phyloP scores from a whole-genome alignment of 495 filamentous ascomycete genomes.

The Talaromyces nanjingensis region DNA sequence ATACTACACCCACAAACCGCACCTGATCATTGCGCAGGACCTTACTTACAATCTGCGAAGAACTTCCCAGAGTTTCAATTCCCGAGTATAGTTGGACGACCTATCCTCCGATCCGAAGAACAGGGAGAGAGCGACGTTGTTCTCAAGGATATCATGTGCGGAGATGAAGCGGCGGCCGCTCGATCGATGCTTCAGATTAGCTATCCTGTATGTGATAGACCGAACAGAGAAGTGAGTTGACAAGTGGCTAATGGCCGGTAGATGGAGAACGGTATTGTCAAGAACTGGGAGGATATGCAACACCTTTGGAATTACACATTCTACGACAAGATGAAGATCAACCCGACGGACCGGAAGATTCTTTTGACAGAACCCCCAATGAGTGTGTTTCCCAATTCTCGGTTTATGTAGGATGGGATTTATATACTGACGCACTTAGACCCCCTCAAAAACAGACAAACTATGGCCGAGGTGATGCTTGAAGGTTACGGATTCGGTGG shows the following conservation, averaged over 20 bases:
- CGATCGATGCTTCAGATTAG: slow-evolving; percentile 95
- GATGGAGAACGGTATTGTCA: slow-evolving; percentile 99
- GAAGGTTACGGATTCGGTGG: slow-evolving; percentile 93
- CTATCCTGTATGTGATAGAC: slow-evolving; percentile 64
- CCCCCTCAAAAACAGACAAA: slow-evolving; percentile 87
- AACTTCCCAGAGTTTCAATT: slow-evolving; percentile 99
- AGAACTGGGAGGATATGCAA: slow-evolving; percentile 99
- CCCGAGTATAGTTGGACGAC: slow-evolving; percentile 96
- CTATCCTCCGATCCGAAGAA: slow-evolving; percentile 95
- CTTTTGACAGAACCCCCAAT: slow-evolving; percentile 96
- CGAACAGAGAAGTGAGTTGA: slow-evolving; percentile 7
- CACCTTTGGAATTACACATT: slow-evolving; percentile 99
- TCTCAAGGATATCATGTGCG: slow-evolving; percentile 99
- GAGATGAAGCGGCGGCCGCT: slow-evolving; percentile 93
- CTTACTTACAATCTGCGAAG: slow-evolving; percentile 28
- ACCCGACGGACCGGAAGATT: slow-evolving; percentile 90
- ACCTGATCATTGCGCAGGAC: background rate
- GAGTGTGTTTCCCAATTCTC: slow-evolving; percentile 29
- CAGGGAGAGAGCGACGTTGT: slow-evolving; percentile 58
- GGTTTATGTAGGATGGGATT: background rate
- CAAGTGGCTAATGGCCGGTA: slow-evolving; percentile 32
- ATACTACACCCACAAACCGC: slow-evolving; percentile 16
- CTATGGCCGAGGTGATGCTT: slow-evolving; percentile 99
- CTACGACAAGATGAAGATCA: slow-evolving; percentile 89
- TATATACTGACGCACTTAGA: slow-evolving; percentile 24